Evolutionary conservation across 1,139 yeast species (phyloP).

Genomic region (Hansenula sp.): DNA sequence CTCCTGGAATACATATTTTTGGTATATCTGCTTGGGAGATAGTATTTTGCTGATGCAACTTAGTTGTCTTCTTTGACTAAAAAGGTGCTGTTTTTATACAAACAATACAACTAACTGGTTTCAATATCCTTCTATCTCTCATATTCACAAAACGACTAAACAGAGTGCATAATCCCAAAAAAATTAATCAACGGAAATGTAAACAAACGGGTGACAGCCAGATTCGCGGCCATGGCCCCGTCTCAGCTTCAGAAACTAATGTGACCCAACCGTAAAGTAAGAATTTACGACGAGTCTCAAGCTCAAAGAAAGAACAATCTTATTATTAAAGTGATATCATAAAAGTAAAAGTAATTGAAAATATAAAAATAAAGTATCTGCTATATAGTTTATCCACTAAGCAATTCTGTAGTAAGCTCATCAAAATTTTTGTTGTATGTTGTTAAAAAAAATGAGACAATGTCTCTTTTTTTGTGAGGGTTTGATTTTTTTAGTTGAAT

Average conservation of each 20-base stretch:
- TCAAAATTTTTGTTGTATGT: neutral
- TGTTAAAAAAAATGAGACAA: neutral
- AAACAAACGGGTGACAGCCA: constrained; percentile 7
- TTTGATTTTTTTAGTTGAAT: no score
- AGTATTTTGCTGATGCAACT: no score
- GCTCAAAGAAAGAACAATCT: neutral
- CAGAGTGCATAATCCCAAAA: neutral
- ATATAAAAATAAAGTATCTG: neutral
- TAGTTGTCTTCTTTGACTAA: no score
- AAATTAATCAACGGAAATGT: constrained; percentile 3
- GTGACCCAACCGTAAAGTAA: neutral
- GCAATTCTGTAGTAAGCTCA: neutral
- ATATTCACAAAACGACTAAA: neutral
- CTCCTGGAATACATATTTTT: constrained; percentile 13
- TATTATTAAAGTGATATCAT: neutral
- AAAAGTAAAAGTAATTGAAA: neutral
- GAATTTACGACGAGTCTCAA: neutral
- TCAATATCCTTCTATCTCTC: no score
- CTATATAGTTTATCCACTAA: neutral
- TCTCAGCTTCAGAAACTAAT: no score
- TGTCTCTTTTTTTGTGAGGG: neutral
- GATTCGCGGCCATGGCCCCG: neutral
- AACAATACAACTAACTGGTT: no score
- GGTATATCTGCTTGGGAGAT: no score
- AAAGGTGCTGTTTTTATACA: no score